Evolutionary conservation across 2,329 filamentous ascomycete genomes (phyloP), one percentile per base, ranked within the genome.

Genomic region (Aureobasidium vineae): DNA sequence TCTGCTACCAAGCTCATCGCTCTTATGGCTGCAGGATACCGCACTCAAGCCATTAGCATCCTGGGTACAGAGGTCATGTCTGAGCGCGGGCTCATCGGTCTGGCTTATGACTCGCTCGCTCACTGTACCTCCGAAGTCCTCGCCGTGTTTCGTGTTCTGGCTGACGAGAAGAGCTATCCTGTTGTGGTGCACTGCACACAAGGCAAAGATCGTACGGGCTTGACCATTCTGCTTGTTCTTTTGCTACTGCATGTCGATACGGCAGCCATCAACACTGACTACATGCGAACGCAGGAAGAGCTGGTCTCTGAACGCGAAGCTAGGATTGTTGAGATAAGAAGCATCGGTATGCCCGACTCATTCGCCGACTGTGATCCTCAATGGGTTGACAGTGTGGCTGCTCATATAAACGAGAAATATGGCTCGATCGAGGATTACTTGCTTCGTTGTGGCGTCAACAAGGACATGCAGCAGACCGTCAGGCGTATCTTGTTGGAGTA

Each of bases 141-240:
- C 59, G 59, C 81, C 72, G 78, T 84, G 33, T 83, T 88, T 43
- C 77, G 79, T 8, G 75, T 84, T 7, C 76, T 86, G 28, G 77
- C 81, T 11, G 75, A 81, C 1, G 74, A 79, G 2, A 71, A 75
- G 0, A 81, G 81, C 19, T 86, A 87, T 69, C 91, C 92, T 0
- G 77, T 88, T 0, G 74, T 96, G 8, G 79, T 95, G 2, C 91
- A 96, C 76, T 97, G 92, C 76, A 95, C 92, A 0, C 91, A 96
- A 73, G 92, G 92, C 67, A 97, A 96, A 75, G 92, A 96, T 73
- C 85, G 92, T 2, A 92, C 87, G 1, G 92, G 92, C 0, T 79
- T 96, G 15, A 81, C 90, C 13, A 81, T 91, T 5, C 80, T 89
- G 47, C 79, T 96, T 4, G 77, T 89, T 0, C 78, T 96, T 23